Conservation (phyloP, 768 basidiomycete species). For the Boletus pseudopeckii region DNA sequence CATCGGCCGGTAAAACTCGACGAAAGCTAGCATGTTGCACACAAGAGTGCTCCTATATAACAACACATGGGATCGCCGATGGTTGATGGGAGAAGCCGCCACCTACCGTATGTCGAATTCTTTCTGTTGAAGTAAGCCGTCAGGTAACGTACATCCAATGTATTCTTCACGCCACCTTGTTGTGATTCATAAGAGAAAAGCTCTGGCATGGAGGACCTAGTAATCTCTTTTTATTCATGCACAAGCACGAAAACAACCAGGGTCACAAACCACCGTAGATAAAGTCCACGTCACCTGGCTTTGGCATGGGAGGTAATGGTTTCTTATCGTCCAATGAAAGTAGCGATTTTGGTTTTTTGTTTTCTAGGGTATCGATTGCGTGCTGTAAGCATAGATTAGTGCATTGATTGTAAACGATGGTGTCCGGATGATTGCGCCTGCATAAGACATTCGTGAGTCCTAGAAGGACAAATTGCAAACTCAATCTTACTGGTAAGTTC, state of each 20-base stretch:
- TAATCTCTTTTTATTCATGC: neutral
- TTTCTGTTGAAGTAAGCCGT: slow-evolving; percentile 35
- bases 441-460: neutral
- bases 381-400: slow-evolving; percentile 57
- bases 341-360: slow-evolving; percentile 39
- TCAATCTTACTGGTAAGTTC: slow-evolving; percentile 53
- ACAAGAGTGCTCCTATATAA: slow-evolving; percentile 53
- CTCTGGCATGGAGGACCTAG: slow-evolving; percentile 76
- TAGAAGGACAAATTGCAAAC: neutral
- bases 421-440: slow-evolving; percentile 60
- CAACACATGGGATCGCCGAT: neutral
- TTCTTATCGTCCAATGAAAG: slow-evolving; percentile 38
- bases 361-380: slow-evolving; percentile 47
- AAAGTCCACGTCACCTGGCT: slow-evolving; percentile 59
- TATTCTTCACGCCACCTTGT: slow-evolving; percentile 40
- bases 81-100: neutral
- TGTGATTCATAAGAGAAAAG: slow-evolving; percentile 63
- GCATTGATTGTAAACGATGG: slow-evolving; percentile 63
- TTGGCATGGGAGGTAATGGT: slow-evolving; percentile 49
- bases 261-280: slow-evolving; percentile 63
- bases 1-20: slow-evolving; percentile 58
- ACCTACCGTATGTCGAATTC: slow-evolving; percentile 57
- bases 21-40: slow-evolving; percentile 67
- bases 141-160: neutral
- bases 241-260: neutral